phyloP scores from a whole-genome alignment of 78 protist species.

The Chrysochromulina tobinii region DNA sequence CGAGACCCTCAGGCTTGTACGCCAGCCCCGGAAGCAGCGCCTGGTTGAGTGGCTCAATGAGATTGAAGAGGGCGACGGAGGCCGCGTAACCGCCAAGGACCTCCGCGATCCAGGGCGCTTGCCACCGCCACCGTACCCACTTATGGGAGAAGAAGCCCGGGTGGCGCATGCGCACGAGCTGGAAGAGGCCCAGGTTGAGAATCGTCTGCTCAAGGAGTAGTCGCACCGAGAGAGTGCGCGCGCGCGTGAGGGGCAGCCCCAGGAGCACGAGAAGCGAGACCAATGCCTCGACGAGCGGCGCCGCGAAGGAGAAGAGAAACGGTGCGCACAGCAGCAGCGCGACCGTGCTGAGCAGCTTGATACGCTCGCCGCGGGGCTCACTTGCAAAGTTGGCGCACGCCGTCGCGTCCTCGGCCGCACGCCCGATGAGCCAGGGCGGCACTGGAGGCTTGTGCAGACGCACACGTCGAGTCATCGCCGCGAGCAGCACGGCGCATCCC shows the following conservation, averaged over 20 bases:
- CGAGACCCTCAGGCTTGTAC: neutral
- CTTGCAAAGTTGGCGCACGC: neutral
- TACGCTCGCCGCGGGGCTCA: neutral
- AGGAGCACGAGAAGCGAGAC: neutral
- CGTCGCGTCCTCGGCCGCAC: neutral
- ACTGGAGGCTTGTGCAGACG: neutral
- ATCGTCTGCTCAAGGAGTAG: neutral
- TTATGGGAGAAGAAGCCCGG: no score
- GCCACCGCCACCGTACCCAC: no score
- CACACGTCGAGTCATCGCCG: neutral
- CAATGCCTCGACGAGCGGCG: neutral
- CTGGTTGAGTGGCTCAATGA: conserved; percentile 6
- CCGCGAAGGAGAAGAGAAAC: neutral
- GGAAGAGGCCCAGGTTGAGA: neutral
- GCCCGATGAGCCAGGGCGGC: neutral
- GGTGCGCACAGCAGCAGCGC: neutral
- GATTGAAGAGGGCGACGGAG: neutral
- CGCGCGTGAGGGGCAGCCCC: neutral
- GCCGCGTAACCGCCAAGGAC: neutral
- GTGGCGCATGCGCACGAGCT: neutral
- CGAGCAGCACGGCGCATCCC: neutral
- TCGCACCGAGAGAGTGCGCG: neutral
- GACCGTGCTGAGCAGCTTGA: neutral
- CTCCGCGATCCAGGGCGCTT: no score
- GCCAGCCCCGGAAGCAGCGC: neutral